phyloP scores from a whole-genome alignment of 2,329 filamentous ascomycete species.

The Cladophialophora chaetospira region DNA sequence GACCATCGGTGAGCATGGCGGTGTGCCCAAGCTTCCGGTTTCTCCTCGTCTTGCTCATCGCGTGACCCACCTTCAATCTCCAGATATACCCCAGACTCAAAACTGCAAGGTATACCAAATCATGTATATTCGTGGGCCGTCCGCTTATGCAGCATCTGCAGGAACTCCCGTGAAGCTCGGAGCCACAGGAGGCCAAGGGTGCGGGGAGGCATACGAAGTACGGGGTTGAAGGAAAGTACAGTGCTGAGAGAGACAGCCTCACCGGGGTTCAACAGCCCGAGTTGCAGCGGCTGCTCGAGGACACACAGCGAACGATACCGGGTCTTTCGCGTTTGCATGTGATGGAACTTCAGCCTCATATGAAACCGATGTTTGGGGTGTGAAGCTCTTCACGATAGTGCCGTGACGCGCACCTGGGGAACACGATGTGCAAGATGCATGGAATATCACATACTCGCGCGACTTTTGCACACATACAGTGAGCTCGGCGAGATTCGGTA shows the following conservation, averaged over 20 bases:
- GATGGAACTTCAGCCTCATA: neutral
- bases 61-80: constrained; percentile 11
- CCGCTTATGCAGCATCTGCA: too few relatives aligned
- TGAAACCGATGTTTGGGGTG: neutral
- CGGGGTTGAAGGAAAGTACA: constrained; percentile 1
- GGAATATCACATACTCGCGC: too few relatives aligned
- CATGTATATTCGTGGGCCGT: constrained; percentile 18
- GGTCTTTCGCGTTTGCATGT: too few relatives aligned
- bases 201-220: constrained; percentile 8
- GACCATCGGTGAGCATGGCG: constrained; percentile 11
- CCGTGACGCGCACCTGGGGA: too few relatives aligned
- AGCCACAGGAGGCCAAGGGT: neutral
- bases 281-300: too few relatives aligned
- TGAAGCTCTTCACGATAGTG: too few relatives aligned
- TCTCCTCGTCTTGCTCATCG: constrained; percentile 16
- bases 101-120: constrained; percentile 19
- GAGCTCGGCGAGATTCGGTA: too few relatives aligned
- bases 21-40: constrained; percentile 13
- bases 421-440: too few relatives aligned
- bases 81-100: constrained; percentile 20
- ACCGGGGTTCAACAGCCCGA: neutral
- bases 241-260: neutral
- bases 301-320: too few relatives aligned
- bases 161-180: too few relatives aligned
- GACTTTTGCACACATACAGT: too few relatives aligned